phyloP scores from a whole-genome alignment of 2,329 filamentous ascomycete species.

The Aspergillus pseudoglaucus region DNA sequence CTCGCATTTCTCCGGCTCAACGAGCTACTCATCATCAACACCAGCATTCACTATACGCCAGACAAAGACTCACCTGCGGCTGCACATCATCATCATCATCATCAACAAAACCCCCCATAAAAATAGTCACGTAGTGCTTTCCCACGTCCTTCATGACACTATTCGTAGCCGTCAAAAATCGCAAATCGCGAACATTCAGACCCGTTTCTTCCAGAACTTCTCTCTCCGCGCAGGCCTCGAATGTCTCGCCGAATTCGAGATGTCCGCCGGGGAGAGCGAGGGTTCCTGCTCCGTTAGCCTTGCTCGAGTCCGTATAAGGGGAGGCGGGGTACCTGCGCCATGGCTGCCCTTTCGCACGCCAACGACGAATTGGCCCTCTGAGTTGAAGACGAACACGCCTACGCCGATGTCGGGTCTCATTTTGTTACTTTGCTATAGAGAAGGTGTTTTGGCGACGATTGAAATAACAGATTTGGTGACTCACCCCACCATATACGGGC shows the following conservation, averaged over 20 bases:
- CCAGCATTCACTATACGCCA: not conserved
- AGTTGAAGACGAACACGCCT: conserved; percentile 42
- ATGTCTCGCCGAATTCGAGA: conserved; percentile 61
- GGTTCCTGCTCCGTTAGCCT: conserved; percentile 41
- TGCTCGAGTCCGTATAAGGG: not conserved
- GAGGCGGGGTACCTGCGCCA: conserved; percentile 34
- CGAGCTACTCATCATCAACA: conserved; percentile 9
- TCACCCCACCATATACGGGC: too few species aligned
- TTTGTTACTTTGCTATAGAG: not conserved
- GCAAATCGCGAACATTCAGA: conserved; percentile 47
- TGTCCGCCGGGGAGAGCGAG: conserved; percentile 69
- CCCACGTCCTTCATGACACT: conserved; percentile 53
- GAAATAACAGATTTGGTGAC: not conserved
- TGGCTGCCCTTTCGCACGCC: conserved; percentile 44
- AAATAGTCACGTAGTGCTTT: conserved; percentile 71
- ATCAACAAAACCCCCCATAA: conserved; percentile 50
- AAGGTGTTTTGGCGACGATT: not conserved
- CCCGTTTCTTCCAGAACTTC: conserved; percentile 68
- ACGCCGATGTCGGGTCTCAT: conserved; percentile 40
- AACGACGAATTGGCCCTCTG: conserved; percentile 39
- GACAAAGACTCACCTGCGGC: conserved; percentile 45
- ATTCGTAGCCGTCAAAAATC: conserved; percentile 59
- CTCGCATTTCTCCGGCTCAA: conserved; percentile 50
- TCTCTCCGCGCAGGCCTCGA: conserved; percentile 56
- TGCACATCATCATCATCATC: conserved; percentile 46